Evolutionary conservation across 345 rosid species (phyloP), one percentile per base, ranked within the genome.

Genomic region (Gossypium stocksii): DNA sequence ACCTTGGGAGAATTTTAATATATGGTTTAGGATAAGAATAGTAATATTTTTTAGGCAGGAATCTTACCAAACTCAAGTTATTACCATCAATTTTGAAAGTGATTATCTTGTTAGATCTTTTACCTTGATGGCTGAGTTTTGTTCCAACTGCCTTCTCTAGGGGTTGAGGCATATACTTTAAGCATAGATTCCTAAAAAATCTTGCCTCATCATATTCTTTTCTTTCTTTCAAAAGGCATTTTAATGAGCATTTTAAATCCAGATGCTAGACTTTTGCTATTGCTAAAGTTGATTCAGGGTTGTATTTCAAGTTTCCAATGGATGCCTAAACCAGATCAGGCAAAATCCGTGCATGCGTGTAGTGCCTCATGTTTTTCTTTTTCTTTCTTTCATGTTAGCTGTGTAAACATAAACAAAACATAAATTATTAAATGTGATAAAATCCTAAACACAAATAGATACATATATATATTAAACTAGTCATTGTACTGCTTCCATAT

Each of bases 171-270:
- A 48, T 68, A 68, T 49, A 16, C 72, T 48, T 48, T 15, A 68
- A 68, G 72, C 41, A 68, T 9, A 48, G 38, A 66, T 66, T 44
- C 54, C 38, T 45, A 53, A 9, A 9, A 41, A 66, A 22, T 20
- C 11, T 45, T 20, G 70, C 13, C 38, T 66, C n/a, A 44, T 20
- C 29, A 12, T 48, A 16, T 68, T 68, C 72, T 49, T 48, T 68
- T 68, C 57, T 68, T 48, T 48, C 57, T 23, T 23, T 23, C 13
- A 49, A 48, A 58, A 9, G 51, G 15, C 15, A 68, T 68, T 68
- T 68, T 25, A 22, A 4, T 46, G 58, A 68, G 72, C 72, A 68
- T 25, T 67, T 48, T 15, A 68, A 46, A 66, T 66, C n/a, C 58
- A 48, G 43, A 27, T 27, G 23, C 58, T 25, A 20, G 44, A 68